Percentiles rank a stretch among this genome's conserved stretches.
Conservation (phyloP, 2,329 filamentous ascomycete genomes). For the Trichoderma harzianum region DNA sequence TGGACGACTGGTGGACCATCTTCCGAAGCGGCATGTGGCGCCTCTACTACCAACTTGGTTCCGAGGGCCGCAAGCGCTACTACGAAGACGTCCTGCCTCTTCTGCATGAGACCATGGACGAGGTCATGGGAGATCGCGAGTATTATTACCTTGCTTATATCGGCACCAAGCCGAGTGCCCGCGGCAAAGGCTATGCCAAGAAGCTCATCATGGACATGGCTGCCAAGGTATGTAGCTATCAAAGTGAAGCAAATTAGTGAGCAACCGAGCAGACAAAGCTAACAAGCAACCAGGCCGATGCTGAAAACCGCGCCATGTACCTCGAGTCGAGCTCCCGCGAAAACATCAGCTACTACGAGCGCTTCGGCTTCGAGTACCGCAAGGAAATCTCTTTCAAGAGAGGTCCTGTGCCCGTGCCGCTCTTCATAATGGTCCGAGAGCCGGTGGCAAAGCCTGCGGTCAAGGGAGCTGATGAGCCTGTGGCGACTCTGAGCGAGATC, state of each 20-base stretch:
- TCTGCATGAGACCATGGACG: conserved; percentile 67
- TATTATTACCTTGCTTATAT: conserved; percentile 84
- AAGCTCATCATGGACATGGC: conserved; percentile 70
- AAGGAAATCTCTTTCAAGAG: conserved; percentile 61
- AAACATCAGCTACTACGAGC: conserved; percentile 70
- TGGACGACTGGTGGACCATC: conserved; percentile 69
- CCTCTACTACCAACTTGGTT: conserved; percentile 68
- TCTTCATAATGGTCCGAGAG: conserved; percentile 82
- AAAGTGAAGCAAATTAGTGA: not conserved
- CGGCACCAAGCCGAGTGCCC: conserved; percentile 67
- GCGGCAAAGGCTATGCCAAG: conserved; percentile 69
- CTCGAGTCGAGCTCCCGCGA: conserved; percentile 70
- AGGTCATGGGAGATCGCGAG: conserved; percentile 63
- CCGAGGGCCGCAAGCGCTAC: conserved; percentile 70
- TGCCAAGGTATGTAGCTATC: conserved; percentile 43
- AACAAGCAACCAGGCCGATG: conserved; percentile 55
- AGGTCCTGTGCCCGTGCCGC: conserved; percentile 54
- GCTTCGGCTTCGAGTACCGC: conserved; percentile 68
- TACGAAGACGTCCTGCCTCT: conserved; percentile 74
- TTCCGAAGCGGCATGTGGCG: conserved; percentile 76
- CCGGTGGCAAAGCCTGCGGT: conserved; percentile 40
- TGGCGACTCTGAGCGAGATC: conserved; percentile 16
- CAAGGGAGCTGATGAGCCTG: conserved; percentile 27
- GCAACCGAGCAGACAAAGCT: not conserved
- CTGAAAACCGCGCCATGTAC: conserved; percentile 66